These are phyloP conservation scores for Blastobotrys mokoenaii DNA, from an alignment of 805 yeast species.

Conservation along the genomic window DNA sequence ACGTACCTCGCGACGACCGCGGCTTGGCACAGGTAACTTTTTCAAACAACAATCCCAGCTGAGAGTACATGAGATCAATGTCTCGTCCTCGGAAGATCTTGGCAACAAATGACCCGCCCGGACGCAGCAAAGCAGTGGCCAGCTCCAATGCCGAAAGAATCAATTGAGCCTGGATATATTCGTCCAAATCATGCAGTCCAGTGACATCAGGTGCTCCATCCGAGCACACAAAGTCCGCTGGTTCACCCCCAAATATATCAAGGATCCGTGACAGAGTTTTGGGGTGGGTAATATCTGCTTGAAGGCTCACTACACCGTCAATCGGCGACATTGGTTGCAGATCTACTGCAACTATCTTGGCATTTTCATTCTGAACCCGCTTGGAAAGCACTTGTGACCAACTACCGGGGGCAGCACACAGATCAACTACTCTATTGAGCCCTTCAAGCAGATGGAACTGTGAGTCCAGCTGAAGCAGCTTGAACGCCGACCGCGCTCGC, in stretches of 20 bases:
- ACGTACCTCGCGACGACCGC: conserved; percentile 88
- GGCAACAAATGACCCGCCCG: conserved; percentile 92
- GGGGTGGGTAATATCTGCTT: conserved; percentile 97
- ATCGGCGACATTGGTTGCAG: conserved; percentile 97
- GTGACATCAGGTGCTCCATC: conserved; percentile 99
- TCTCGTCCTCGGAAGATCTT: conserved; percentile 95
- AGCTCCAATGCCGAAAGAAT: conserved; percentile 85
- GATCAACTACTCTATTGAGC: conserved; percentile 79
- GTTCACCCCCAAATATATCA: conserved; percentile 79
- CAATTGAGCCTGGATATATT: conserved; percentile 91
- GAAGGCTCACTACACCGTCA: conserved; percentile 80
- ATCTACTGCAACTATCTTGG: conserved; percentile 89
- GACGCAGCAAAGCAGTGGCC: conserved; percentile 79
- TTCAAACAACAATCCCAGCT: conserved; percentile 76
- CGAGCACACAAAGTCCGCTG: conserved; percentile 91
- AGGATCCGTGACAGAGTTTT: conserved; percentile 68
- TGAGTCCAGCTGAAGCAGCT: conserved; percentile 81
- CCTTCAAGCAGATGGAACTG: conserved; percentile 74
- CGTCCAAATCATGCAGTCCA: conserved; percentile 93
- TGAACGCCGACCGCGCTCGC: conserved; percentile 95
- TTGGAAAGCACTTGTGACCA: conserved; percentile 94
- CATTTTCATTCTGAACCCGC: conserved; percentile 36
- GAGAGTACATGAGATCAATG: conserved; percentile 89
- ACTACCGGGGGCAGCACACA: conserved; percentile 98
- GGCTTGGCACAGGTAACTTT: conserved; percentile 94